A percentile compares a stretch with the other conserved stretches of the same genome.
phyloP scores from a whole-genome alignment of 345 rosid genomes.

The Bretschneidera sinensis region DNA sequence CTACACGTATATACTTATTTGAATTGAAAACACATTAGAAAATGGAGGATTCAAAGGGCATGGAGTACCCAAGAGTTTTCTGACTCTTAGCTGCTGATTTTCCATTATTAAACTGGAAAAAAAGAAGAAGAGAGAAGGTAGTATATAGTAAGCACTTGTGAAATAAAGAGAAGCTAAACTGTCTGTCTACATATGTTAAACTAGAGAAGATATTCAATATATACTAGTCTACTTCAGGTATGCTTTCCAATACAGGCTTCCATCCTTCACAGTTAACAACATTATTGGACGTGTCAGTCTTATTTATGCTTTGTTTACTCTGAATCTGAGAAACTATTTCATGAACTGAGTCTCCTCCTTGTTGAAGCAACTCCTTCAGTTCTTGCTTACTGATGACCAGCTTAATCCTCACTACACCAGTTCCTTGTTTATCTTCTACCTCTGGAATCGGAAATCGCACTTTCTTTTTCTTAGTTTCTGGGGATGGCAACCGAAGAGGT shows the following conservation, averaged over 20 bases:
- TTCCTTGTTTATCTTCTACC: constrained; percentile 29
- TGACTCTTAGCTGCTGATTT: not conserved
- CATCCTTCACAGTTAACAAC: constrained; percentile 26
- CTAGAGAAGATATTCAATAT: not conserved
- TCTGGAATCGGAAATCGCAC: constrained; percentile 58
- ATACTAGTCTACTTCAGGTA: constrained; percentile 55
- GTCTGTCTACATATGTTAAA: not conserved
- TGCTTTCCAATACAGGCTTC: constrained; percentile 59
- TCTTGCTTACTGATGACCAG: constrained; percentile 69
- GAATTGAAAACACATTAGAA: no score
- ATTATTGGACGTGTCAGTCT: constrained; percentile 13
- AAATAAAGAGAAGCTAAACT: not conserved
- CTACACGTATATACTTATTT: no score
- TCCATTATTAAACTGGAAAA: not conserved
- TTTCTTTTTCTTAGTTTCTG: constrained; percentile 40
- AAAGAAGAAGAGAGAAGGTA: no score
- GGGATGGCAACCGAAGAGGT: constrained; percentile 33
- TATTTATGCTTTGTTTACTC: constrained; percentile 28
- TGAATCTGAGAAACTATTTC: constrained; percentile 45
- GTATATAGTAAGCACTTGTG: not conserved
- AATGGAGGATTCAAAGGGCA: not conserved
- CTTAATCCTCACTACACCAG: constrained; percentile 59
- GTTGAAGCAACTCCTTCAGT: constrained; percentile 51
- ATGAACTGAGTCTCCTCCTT: constrained; percentile 44
- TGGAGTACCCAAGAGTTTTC: not conserved